These are phyloP conservation scores for Chrysoporthe austroafricana DNA, from an alignment of 2,329 filamentous ascomycete species.

Conservation along the genomic window DNA sequence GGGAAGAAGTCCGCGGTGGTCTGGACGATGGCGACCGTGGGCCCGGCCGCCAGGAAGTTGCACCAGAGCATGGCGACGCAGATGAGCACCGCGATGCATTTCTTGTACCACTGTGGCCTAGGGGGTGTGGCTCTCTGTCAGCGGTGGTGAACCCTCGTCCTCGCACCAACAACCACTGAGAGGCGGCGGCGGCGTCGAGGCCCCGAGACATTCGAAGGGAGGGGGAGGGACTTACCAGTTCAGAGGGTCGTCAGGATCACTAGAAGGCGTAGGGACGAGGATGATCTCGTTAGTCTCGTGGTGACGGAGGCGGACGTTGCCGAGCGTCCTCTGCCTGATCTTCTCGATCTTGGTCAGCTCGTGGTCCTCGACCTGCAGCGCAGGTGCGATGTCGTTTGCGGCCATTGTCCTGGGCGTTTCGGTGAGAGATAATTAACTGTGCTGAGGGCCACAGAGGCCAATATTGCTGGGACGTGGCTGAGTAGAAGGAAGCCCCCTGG, in stretches of 20 bases:
- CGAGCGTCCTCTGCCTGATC: conserved; percentile 38
- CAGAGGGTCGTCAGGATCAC: conserved; percentile 56
- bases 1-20: conserved; percentile 54
- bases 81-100: conserved; percentile 53
- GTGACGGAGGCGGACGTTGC: conserved; percentile 47
- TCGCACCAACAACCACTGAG: conserved; percentile 26
- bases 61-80: conserved; percentile 59
- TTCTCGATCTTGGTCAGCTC: conserved; percentile 29
- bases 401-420: conserved; percentile 18
- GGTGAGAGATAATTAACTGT: not conserved
- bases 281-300: conserved; percentile 52
- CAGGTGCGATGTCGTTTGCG: conserved; percentile 29
- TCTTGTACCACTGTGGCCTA: conserved; percentile 51
- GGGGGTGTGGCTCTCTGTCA: conserved; percentile 1
- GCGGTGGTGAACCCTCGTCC: not conserved
- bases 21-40: conserved; percentile 53
- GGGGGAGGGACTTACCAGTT: conserved; percentile 47
- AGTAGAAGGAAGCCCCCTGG: not conserved
- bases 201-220: not conserved
- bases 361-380: conserved; percentile 27
- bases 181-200: too few relatives aligned
- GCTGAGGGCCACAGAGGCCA: not conserved
- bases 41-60: conserved; percentile 61
- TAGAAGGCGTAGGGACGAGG: conserved; percentile 53
- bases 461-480: not conserved